phyloP scores from a whole-genome alignment of 148 eudicot species.

The Talinum fruticosum region DNA sequence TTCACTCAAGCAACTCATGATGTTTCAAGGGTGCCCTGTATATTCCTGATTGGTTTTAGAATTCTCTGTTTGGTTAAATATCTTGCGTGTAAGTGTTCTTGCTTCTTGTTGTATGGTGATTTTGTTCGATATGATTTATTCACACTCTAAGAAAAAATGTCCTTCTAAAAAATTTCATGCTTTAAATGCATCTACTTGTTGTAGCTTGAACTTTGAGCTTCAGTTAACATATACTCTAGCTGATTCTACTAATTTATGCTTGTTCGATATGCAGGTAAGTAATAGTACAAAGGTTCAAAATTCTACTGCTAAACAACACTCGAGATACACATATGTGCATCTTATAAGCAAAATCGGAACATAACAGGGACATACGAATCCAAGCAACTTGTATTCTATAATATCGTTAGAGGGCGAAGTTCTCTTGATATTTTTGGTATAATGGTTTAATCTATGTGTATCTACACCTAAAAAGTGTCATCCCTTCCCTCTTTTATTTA shows the following conservation, averaged over 20 bases:
- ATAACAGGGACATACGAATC: not conserved
- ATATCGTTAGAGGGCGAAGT: not conserved
- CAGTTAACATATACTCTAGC: not conserved
- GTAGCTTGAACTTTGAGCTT: not conserved
- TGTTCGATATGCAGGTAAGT: slow-evolving; percentile 5
- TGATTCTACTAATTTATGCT: no score
- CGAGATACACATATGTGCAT: not conserved
- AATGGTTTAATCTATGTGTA: not conserved
- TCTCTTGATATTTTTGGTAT: slow-evolving; percentile 3
- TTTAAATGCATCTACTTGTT: not conserved
- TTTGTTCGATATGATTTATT: not conserved
- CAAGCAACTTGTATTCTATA: not conserved
- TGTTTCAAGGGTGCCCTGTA: no score
- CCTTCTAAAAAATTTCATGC: not conserved
- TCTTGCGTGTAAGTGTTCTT: no score
- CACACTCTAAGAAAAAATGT: not conserved
- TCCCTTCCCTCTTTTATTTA: no score
- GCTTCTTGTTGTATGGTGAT: no score
- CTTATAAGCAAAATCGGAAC: not conserved
- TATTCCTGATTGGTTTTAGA: no score
- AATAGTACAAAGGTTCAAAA: not conserved
- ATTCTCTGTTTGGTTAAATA: no score
- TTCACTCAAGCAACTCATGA: no score
- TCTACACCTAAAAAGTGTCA: no score
- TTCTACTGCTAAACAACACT: not conserved